A percentile compares a stretch with the other conserved stretches of the same genome.
These are phyloP conservation scores for Nakazawaea molendinolei DNA, from an alignment of 805 yeast species.

Conservation along the genomic window DNA sequence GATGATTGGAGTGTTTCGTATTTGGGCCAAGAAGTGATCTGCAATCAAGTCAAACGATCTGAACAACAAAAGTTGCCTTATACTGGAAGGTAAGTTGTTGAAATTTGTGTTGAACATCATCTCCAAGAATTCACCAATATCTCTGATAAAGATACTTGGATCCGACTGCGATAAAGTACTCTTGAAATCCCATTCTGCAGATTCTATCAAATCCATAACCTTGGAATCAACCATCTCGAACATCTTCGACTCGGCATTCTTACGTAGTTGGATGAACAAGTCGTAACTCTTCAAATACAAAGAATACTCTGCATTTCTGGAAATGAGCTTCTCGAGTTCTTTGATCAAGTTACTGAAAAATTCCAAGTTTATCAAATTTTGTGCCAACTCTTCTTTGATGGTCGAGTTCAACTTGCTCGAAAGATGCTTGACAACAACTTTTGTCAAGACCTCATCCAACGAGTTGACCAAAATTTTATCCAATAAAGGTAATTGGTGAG, in stretches of 20 bases:
- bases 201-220: conserved; percentile 72
- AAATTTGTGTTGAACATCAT: conserved; percentile 83
- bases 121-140: conserved; percentile 78
- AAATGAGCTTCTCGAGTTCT: conserved; percentile 48
- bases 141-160: conserved; percentile 71
- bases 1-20: conserved; percentile 49
- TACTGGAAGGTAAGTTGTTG: conserved; percentile 70
- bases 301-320: conserved; percentile 31
- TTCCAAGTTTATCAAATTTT: conserved; percentile 81
- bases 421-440: conserved; percentile 60
- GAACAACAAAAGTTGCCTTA: conserved; percentile 73
- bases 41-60: conserved; percentile 85
- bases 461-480: conserved; percentile 52
- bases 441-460: conserved; percentile 63
- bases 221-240: conserved; percentile 79
- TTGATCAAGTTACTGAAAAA: conserved; percentile 72
- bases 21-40: conserved; percentile 54
- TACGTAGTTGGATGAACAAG: conserved; percentile 52
- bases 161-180: conserved; percentile 43
- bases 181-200: conserved; percentile 83
- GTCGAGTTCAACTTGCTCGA: conserved; percentile 56
- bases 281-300: conserved; percentile 32
- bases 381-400: conserved; percentile 86
- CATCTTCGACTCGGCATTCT: conserved; percentile 70
- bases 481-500: conserved; percentile 54